Percentiles rank a stretch among this genome's conserved stretches.
These are phyloP conservation scores for Ulota crispa DNA, from an alignment of 225 moss, liverwort and hornwort genomes.

Conservation along the genomic window DNA sequence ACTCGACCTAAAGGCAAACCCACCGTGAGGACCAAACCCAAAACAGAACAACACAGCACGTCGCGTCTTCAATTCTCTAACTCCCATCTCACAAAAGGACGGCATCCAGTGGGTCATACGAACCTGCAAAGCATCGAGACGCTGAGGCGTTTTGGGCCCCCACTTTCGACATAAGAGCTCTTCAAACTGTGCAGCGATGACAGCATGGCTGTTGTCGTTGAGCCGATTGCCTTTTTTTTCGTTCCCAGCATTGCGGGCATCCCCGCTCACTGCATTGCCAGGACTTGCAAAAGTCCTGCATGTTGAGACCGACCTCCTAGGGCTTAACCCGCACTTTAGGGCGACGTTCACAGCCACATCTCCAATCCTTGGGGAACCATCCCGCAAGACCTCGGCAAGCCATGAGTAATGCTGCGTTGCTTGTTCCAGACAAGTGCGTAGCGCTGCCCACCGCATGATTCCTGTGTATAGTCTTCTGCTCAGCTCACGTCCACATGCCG, in stretches of 20 bases:
- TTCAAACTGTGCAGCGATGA: conserved; percentile 26
- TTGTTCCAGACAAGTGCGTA: conserved; percentile 13
- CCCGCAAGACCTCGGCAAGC: conserved; percentile 4
- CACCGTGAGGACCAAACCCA: conserved; percentile 8
- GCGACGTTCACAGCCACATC: conserved; percentile 6
- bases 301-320: background rate
- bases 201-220: conserved; percentile 15
- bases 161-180: conserved; percentile 26
- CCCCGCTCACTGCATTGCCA: conserved; percentile 8
- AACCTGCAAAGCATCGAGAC: conserved; percentile 36
- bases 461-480: conserved; percentile 5
- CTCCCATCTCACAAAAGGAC: background rate
- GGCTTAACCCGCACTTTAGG: background rate
- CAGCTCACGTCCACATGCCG: background rate
- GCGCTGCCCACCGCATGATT: conserved; percentile 26
- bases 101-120: background rate
- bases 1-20: conserved; percentile 25
- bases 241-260: background rate
- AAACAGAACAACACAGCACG: background rate
- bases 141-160: conserved; percentile 28
- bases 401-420: background rate
- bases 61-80: background rate
- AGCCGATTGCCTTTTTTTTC: background rate
- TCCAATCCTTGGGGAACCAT: background rate
- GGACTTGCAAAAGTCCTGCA: background rate